Base-by-base conservation (phyloP, 768 basidiomycete species). In the Boletales sp. region DNA sequence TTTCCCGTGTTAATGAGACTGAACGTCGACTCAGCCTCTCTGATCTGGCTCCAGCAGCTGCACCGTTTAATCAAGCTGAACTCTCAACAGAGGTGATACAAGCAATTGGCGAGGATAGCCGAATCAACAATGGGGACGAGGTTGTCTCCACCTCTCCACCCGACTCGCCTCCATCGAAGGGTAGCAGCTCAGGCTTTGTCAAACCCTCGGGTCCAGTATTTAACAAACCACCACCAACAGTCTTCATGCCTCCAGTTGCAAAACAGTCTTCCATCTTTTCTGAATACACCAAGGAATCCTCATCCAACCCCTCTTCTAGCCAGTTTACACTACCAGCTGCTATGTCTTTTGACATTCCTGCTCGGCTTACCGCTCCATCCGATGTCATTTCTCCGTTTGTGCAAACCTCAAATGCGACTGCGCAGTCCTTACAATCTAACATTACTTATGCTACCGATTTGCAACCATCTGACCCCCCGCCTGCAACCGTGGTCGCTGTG, bases 131-230 rank as follows among this genome's bases (percentile, higher is more conserved):
- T 37, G 48, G 17, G 14, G 51, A 70, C 30, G 65, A 73, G 47
- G 80, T 77, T 49, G 65, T 70, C 8, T 76, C 81, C 5, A 82
- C 79, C 10, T 84, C 82, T 14, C 82, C 82, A 31, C 76, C 80
- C 8, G 65, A 78, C 49, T 83, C 84, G 8, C 82, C 83, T 3
- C 74, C 78, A 15, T 59, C 63, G 12, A 60, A 59, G 36, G 48
- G 56, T 9, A 54, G 19, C 34, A 6, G 6, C 25, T 39, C 50
- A 15, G 34, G 59, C 44, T 68, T 72, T 55, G 59, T 67, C 34
- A 59, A 68, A 30, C 72, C 72, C 11, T 52, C 70, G 14, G 74
- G 67, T 13, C 77, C 78, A 3, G 81, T 85, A 5, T 86, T 87
- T 70, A 81, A 79, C 57, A 85, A 82, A 58, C 77, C 72, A 12